Percentiles rank a stretch among this genome's conserved stretches.
Evolutionary conservation across 306 rosid genomes (phyloP).

Genomic region (Prunus dulcis): DNA sequence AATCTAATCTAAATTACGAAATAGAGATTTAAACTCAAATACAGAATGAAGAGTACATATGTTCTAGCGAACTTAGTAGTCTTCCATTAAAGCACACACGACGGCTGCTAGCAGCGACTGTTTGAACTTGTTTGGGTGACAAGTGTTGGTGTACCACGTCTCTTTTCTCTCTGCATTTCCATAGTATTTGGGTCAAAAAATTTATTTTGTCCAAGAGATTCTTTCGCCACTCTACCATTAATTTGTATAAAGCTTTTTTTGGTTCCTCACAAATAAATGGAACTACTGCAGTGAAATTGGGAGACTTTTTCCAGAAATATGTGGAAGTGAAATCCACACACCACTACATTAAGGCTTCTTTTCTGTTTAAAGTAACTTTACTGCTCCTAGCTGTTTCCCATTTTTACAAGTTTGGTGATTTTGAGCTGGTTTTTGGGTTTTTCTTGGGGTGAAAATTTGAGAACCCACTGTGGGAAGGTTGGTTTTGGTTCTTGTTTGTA

Average conservation of each 20-base stretch:
- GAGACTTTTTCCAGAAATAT: background rate
- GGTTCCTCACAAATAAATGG: background rate
- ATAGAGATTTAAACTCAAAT: too few relatives aligned
- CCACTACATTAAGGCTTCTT: background rate
- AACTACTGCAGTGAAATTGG: background rate
- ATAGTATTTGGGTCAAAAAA: background rate
- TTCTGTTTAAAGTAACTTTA: background rate
- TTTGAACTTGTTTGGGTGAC: constrained; percentile 4
- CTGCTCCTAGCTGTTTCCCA: background rate
- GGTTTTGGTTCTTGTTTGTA: constrained; percentile 7
- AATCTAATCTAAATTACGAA: too few relatives aligned
- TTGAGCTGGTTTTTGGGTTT: background rate
- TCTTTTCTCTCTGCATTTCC: background rate
- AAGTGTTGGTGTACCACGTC: background rate
- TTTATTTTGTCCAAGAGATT: background rate
- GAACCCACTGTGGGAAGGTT: constrained; percentile 1
- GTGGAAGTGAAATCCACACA: background rate
- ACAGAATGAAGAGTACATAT: accelerated
- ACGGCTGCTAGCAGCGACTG: background rate
- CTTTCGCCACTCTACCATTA: background rate
- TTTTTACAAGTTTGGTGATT: background rate
- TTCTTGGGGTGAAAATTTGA: background rate
- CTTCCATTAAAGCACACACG: constrained; percentile 19
- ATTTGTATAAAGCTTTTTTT: background rate
- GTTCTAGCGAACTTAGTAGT: background rate